A percentile compares a stretch with the other conserved stretches of the same genome.
phyloP scores from a whole-genome alignment of 1,284 basidiomycete genomes.

The Ceratobasidium sp. region DNA sequence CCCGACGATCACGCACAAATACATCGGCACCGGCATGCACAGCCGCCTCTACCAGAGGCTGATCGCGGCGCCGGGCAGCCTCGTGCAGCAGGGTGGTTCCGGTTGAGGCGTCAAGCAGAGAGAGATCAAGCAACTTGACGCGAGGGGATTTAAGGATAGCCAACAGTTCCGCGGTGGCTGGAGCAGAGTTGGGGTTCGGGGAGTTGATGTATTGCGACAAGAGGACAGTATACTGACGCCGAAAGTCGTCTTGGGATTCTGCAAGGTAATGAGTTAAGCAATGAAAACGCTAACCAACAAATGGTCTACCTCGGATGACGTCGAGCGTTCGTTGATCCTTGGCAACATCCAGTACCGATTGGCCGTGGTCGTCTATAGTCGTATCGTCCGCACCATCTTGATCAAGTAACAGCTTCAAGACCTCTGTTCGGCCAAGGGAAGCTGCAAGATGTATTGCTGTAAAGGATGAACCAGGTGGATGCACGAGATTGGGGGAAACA shows the following conservation, averaged over 20 bases:
- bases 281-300: background rate
- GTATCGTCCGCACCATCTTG: conserved; percentile 85
- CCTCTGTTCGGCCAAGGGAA: conserved; percentile 78
- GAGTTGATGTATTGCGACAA: conserved; percentile 78
- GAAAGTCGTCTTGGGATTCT: conserved; percentile 84
- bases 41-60: conserved; percentile 81
- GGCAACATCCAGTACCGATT: conserved; percentile 77
- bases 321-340: conserved; percentile 65
- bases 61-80: conserved; percentile 82
- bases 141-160: conserved; percentile 68
- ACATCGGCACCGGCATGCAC: conserved; percentile 89
- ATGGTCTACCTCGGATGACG: conserved; percentile 70
- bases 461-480: conserved; percentile 72
- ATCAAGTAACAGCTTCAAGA: conserved; percentile 75
- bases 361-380: conserved; percentile 70
- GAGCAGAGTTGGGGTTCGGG: conserved; percentile 57
- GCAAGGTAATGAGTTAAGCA: conserved; percentile 19
- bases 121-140: conserved; percentile 65
- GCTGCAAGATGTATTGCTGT: conserved; percentile 89
- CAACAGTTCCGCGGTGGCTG: conserved; percentile 57
- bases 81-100: conserved; percentile 87
- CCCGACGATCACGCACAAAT: conserved; percentile 81
- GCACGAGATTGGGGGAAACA: conserved; percentile 76
- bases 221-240: conserved; percentile 72
- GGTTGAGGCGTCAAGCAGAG: conserved; percentile 75